phyloP scores from a whole-genome alignment of 805 yeast species.

The Spathaspora boniae region DNA sequence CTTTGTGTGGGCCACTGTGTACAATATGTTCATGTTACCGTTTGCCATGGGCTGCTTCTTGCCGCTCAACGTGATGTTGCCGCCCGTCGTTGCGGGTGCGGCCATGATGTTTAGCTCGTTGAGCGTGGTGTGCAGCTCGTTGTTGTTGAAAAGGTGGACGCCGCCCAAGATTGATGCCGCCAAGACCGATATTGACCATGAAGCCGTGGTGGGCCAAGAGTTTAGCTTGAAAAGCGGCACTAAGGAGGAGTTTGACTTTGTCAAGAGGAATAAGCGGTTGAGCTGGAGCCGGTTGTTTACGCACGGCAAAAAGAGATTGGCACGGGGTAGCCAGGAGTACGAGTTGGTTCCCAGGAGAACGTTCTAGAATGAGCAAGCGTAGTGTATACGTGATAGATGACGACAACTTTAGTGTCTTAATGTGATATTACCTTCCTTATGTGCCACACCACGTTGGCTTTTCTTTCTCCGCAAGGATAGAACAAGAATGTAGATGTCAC shows the following conservation, averaged over 20 bases:
- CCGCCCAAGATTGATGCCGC: conserved; percentile 22
- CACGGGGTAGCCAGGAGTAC: conserved; percentile 4
- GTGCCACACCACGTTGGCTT: no score
- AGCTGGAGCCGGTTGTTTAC: conserved; percentile 1
- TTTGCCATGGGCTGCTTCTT: conserved; percentile 88
- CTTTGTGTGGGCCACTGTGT: conserved; percentile 82
- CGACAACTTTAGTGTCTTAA: no score
- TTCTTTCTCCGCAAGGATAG: no score
- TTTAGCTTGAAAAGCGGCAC: conserved; percentile 25
- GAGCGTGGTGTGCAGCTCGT: conserved; percentile 80
- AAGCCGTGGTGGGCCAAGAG: conserved; percentile 13
- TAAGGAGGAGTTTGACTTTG: conserved; percentile 21
- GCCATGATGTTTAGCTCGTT: conserved; percentile 94
- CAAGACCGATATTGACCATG: conserved; percentile 17
- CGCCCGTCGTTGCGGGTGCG: conserved; percentile 85
- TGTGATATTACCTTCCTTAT: no score
- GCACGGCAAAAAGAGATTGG: background rate
- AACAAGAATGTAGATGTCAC: no score
- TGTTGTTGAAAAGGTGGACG: conserved; percentile 66
- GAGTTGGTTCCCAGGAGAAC: conserved; percentile 9
- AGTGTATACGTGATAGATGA: no score
- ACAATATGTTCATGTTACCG: conserved; percentile 83
- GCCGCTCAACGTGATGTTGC: conserved; percentile 72
- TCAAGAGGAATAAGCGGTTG: conserved; percentile 5
- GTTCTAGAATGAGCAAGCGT: no score